Percentiles rank a stretch among this genome's conserved stretches.
phyloP scores from a whole-genome alignment of 202 grass and related monocot species.

The Schoenoplectus tabernaemontani region DNA sequence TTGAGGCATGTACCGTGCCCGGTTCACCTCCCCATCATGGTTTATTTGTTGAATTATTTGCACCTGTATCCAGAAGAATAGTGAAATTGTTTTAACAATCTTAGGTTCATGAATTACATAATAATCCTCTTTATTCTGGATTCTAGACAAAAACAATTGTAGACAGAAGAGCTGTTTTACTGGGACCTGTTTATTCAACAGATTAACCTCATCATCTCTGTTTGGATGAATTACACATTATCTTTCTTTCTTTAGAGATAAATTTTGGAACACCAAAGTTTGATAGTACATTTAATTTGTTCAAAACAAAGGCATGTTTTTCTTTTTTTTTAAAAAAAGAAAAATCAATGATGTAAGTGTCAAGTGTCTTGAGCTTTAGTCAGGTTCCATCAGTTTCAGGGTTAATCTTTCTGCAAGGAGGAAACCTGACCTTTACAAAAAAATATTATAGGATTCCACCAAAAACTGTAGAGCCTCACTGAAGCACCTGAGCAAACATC shows the following conservation, averaged over 20 bases:
- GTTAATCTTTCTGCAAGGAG: neutral
- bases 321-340: neutral
- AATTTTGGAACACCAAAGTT: neutral
- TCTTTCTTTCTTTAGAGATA: neutral
- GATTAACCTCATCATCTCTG: neutral
- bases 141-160: neutral
- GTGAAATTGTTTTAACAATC: neutral
- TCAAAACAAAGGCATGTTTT: neutral
- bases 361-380: neutral
- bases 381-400: neutral
- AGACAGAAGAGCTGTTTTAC: neutral
- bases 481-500: neutral
- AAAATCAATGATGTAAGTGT: neutral
- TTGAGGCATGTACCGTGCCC: constrained; percentile 98
- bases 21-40: constrained; percentile 96
- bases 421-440: neutral
- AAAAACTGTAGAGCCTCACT: neutral
- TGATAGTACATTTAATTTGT: neutral
- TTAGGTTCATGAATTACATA: neutral
- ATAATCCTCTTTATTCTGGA: neutral
- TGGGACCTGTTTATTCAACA: neutral
- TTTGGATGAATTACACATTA: neutral
- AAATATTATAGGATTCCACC: neutral
- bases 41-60: constrained; percentile 99
- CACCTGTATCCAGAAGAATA: constrained; percentile 43